These are phyloP conservation scores for Athelia psychrophila DNA, from an alignment of 1,284 basidiomycete genomes.

Conservation along the genomic window DNA sequence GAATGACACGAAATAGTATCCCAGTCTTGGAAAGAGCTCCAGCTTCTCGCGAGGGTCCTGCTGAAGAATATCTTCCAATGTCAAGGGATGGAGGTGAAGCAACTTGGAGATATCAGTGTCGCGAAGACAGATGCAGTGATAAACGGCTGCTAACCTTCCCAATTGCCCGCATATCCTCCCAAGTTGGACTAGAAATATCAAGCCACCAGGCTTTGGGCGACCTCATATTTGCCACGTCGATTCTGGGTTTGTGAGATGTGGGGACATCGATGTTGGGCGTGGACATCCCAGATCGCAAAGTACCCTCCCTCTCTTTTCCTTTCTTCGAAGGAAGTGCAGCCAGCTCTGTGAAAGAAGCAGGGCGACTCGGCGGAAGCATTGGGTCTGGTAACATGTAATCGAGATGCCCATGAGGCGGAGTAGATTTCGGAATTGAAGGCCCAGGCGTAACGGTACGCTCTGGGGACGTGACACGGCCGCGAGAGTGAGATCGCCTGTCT, in stretches of 20 bases:
- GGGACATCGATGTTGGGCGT: background rate
- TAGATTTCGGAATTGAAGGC: background rate
- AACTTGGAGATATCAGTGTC: conserved; percentile 43
- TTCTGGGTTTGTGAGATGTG: too few relatives aligned
- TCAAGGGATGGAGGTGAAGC: conserved; percentile 89
- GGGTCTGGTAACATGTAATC: conserved; percentile 36
- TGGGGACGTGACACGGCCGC: conserved; percentile 14
- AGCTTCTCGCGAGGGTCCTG: conserved; percentile 93
- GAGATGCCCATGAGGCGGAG: conserved; percentile 18
- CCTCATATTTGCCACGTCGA: background rate
- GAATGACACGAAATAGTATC: conserved; percentile 93
- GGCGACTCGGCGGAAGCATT: conserved; percentile 21
- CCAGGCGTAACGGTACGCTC: conserved; percentile 8
- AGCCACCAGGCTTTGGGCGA: conserved; percentile 81
- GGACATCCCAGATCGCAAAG: conserved; percentile 2
- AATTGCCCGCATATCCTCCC: conserved; percentile 87
- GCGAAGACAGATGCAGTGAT: conserved; percentile 1
- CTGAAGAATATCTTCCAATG: conserved; percentile 94
- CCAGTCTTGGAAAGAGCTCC: conserved; percentile 84
- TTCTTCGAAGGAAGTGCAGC: conserved; percentile 31
- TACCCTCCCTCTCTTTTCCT: conserved; percentile 32
- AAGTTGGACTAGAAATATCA: conserved; percentile 87
- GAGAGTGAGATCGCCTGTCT: conserved; percentile 26
- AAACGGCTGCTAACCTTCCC: conserved; percentile 60
- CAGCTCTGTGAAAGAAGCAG: conserved; percentile 27